Evolutionary conservation across 768 basidiomycete genomes (phyloP).

Genomic region (Termitomyces sp.): DNA sequence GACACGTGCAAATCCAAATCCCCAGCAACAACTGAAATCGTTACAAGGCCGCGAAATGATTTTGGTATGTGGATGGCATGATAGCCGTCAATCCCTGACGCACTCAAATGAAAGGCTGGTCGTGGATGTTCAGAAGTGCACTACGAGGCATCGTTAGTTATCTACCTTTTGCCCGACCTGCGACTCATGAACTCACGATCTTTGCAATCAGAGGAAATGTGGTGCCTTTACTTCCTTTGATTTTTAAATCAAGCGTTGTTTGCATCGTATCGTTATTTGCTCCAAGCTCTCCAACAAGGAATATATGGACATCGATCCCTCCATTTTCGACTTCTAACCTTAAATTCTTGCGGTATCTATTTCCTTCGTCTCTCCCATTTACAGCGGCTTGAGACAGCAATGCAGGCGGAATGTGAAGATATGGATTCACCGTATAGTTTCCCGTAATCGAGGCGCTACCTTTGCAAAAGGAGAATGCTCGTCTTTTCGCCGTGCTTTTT

Average conservation of each 20-base stretch:
- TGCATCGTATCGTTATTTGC: constrained; percentile 9
- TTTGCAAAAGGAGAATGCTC: constrained; percentile 12
- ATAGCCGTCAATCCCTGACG: constrained; percentile 23
- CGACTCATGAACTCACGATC: constrained; percentile 22
- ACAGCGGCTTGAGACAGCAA: constrained; percentile 25
- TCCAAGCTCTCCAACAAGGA: constrained; percentile 22
- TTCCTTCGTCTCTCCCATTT: constrained; percentile 12
- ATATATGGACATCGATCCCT: constrained; percentile 36
- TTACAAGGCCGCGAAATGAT: constrained; percentile 36
- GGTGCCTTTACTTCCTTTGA: constrained; percentile 19
- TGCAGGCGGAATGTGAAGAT: constrained; percentile 29
- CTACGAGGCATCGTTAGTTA: constrained; percentile 14
- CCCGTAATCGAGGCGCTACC: constrained; percentile 25
- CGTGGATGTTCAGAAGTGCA: constrained; percentile 29
- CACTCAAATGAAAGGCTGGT: constrained; percentile 26
- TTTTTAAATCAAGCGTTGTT: constrained; percentile 25
- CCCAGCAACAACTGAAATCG: constrained; percentile 28
- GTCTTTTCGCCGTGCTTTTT: constrained; percentile 18
- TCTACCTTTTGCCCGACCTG: neutral
- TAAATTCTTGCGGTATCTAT: constrained; percentile 21
- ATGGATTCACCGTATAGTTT: constrained; percentile 34
- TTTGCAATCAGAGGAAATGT: constrained; percentile 30
- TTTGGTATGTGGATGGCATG: constrained; percentile 32
- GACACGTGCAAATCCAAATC: constrained; percentile 30
- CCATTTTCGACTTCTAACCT: constrained; percentile 31